Evolutionary conservation across 306 rosid species (phyloP).

Genomic region (Corylus heterophylla): DNA sequence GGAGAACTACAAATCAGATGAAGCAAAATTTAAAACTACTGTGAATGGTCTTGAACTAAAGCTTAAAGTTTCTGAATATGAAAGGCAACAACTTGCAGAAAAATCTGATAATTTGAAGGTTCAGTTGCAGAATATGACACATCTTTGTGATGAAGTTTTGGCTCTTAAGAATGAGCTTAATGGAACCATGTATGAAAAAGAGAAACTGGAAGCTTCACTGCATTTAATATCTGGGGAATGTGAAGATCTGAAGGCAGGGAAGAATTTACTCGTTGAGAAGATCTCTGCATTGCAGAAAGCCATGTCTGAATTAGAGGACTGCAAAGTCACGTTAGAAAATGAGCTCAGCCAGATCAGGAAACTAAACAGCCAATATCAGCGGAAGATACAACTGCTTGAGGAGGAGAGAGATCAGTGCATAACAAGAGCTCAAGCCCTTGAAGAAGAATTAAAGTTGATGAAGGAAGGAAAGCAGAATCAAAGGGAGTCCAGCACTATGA

Average conservation of each 20-base stretch:
- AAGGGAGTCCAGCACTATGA: constrained; percentile 31
- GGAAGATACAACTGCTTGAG: constrained; percentile 33
- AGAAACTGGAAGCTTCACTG: constrained; percentile 51
- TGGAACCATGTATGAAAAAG: constrained; percentile 41
- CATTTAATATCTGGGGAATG: constrained; percentile 35
- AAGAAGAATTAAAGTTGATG: constrained; percentile 45
- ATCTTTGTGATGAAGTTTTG: constrained; percentile 40
- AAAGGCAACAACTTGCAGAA: constrained; percentile 44
- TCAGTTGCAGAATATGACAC: constrained; percentile 40
- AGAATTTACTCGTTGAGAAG: constrained; percentile 32
- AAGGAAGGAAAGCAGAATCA: constrained; percentile 53
- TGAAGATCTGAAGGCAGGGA: constrained; percentile 54
- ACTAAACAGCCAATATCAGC: constrained; percentile 31
- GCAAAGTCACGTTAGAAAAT: constrained; percentile 40
- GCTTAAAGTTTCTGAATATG: constrained; percentile 47
- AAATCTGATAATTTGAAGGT: constrained; percentile 41
- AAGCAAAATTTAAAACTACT: constrained; percentile 37
- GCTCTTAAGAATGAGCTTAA: constrained; percentile 46
- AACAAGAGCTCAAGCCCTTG: constrained; percentile 44
- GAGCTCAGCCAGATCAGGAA: constrained; percentile 38
- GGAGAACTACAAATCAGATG: constrained; percentile 51
- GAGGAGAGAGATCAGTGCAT: constrained; percentile 42
- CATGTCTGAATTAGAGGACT: constrained; percentile 42
- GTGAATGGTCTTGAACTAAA: constrained; percentile 43
- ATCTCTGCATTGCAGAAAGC: constrained; percentile 37